Percentiles rank a stretch among this genome's conserved stretches.
phyloP scores from a whole-genome alignment of 2,329 filamentous ascomycete species.

The Torrubiellomyces zombiae region DNA sequence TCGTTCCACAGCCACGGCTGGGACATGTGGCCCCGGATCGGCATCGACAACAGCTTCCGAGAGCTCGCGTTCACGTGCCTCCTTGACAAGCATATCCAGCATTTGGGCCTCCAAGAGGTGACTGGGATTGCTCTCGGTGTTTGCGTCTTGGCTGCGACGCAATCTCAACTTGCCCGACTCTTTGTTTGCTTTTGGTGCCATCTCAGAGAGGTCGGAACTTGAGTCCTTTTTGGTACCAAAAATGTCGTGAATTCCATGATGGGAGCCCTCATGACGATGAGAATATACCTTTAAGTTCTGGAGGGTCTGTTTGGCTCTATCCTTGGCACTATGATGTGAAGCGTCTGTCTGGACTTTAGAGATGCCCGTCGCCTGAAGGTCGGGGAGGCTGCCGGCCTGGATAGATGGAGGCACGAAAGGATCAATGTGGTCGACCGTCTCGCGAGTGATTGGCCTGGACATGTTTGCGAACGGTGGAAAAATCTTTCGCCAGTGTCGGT shows the following conservation, averaged over 20 bases:
- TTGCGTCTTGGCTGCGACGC: too few relatives aligned
- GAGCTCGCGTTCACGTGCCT: conserved; percentile 27
- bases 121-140: too few relatives aligned
- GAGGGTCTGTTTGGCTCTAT: conserved; percentile 43
- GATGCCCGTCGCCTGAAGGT: conserved; percentile 9
- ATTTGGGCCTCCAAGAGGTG: conserved; percentile 45
- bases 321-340: conserved; percentile 35
- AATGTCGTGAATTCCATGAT: conserved; percentile 29
- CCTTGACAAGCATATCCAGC: conserved; percentile 40
- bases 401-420: conserved; percentile 11
- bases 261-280: conserved; percentile 34
- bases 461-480: conserved; percentile 31
- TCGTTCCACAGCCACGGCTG: conserved; percentile 16
- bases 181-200: conserved; percentile 20
- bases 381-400: conserved; percentile 8
- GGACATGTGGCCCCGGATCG: conserved; percentile 16
- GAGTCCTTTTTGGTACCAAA: conserved; percentile 33
- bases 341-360: conserved; percentile 21
- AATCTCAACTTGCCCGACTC: too few relatives aligned
- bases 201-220: conserved; percentile 41
- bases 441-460: conserved; percentile 14
- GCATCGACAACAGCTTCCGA: conserved; percentile 15
- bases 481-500: conserved; percentile 58
- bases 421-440: conserved; percentile 11
- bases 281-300: conserved; percentile 37